phyloP scores from a whole-genome alignment of 257 asterid genomes.

The Scutellaria minor region DNA sequence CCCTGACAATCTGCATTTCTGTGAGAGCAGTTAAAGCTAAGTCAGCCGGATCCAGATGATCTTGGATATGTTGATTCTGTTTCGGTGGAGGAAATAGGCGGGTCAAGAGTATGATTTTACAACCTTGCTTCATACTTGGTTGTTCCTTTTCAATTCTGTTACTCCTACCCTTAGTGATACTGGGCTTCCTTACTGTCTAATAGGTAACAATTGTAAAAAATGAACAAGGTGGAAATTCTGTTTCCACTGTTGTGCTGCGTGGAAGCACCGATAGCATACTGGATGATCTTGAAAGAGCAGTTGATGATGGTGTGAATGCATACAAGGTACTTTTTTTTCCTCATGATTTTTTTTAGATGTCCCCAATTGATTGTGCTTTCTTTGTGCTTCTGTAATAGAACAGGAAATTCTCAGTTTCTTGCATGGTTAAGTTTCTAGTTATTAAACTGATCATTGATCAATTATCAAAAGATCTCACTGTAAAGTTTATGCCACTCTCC shows the following conservation, averaged over 20 bases:
- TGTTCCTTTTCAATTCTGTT: constrained; percentile 21
- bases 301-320: constrained; percentile 93
- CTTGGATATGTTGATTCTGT: constrained; percentile 94
- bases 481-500: constrained; percentile 28
- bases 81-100: constrained; percentile 98
- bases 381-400: neutral
- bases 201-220: constrained; percentile 96
- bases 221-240: constrained; percentile 96
- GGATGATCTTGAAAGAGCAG: constrained; percentile 97
- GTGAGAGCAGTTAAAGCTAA: constrained; percentile 75
- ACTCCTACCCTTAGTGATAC: constrained; percentile 11
- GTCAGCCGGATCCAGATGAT: constrained; percentile 87
- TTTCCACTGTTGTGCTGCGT: constrained; percentile 86
- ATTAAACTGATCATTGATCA: neutral
- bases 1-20: constrained; percentile 40
- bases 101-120: constrained; percentile 71
- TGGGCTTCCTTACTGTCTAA: constrained; percentile 30
- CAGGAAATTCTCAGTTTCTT: constrained; percentile 5
- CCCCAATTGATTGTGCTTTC: constrained; percentile 7
- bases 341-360: constrained; percentile 7
- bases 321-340: constrained; percentile 64
- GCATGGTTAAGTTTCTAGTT: constrained; percentile 11
- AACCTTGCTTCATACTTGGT: constrained; percentile 21
- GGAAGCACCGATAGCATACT: constrained; percentile 96
- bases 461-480: constrained; percentile 17